These are phyloP conservation scores for Yamadazyma philogaea DNA, from an alignment of 805 yeast species.

Conservation along the genomic window DNA sequence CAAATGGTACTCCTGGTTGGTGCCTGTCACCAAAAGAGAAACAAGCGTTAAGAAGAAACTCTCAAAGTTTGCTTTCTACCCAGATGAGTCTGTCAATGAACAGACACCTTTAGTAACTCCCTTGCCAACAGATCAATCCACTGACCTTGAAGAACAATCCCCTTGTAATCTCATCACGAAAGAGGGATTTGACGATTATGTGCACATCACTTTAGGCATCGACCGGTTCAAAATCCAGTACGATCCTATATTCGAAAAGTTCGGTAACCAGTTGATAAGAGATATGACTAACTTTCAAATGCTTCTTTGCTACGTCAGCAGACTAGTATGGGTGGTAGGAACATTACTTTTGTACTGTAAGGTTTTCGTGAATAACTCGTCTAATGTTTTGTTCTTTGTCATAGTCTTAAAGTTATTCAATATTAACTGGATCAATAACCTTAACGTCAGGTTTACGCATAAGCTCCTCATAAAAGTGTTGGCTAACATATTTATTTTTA, in stretches of 20 bases:
- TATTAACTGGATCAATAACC: conserved; percentile 18
- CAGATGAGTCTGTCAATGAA: neutral
- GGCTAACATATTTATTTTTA: conserved; percentile 8
- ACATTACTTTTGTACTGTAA: conserved; percentile 14
- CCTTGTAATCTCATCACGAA: conserved; percentile 3
- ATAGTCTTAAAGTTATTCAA: conserved; percentile 19
- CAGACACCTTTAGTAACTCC: conserved; percentile 4
- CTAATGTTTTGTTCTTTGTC: conserved; percentile 9
- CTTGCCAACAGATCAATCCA: conserved; percentile 9
- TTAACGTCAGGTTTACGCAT: neutral
- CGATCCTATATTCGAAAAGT: conserved; percentile 26
- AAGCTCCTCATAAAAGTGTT: conserved; percentile 9
- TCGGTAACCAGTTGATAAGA: conserved; percentile 16
- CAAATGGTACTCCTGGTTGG: conserved; percentile 11
- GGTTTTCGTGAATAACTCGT: conserved; percentile 8
- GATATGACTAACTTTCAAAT: conserved; percentile 15
- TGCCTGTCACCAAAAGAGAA: conserved; percentile 7
- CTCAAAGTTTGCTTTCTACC: conserved; percentile 8
- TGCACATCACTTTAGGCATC: conserved; percentile 21
- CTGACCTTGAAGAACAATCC: conserved; percentile 17
- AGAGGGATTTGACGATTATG: conserved; percentile 17
- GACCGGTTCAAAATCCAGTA: conserved; percentile 18
- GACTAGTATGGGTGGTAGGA: conserved; percentile 18
- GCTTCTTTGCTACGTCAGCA: conserved; percentile 15
- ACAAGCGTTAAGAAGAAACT: conserved; percentile 10